Evolutionary conservation across 2,329 filamentous ascomycete species (phyloP).

Genomic region (Colletotrichum sp.): DNA sequence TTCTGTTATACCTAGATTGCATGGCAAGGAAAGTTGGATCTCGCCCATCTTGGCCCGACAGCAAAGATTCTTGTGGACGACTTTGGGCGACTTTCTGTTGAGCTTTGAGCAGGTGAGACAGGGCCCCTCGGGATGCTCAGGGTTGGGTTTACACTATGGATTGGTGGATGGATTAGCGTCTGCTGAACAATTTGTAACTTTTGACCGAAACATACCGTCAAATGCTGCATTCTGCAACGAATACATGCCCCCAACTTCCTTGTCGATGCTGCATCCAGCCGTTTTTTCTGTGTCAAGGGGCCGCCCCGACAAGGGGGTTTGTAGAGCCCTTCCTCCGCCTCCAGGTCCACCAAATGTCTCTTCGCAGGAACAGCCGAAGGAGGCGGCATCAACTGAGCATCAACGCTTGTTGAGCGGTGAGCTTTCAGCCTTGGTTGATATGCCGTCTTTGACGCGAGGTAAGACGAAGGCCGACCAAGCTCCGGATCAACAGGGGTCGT

Average conservation of each 20-base stretch:
- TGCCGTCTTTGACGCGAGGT: not conserved
- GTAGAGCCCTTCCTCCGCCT: not conserved
- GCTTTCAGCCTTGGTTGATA: not conserved
- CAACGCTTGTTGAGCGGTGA: not conserved
- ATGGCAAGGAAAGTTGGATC: conserved; percentile 34
- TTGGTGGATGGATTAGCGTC: not conserved
- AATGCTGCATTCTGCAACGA: conserved; percentile 48
- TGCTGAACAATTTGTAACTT: not conserved
- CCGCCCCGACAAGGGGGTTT: not conserved
- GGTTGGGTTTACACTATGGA: conserved; percentile 41
- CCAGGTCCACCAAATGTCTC: not conserved
- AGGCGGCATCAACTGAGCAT: not conserved
- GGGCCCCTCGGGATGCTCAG: conserved; percentile 29
- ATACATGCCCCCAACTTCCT: conserved; percentile 44
- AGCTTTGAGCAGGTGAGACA: conserved; percentile 46
- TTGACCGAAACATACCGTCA: conserved; percentile 38
- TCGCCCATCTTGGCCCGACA: conserved; percentile 47
- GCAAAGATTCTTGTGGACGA: conserved; percentile 50
- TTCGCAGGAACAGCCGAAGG: not conserved
- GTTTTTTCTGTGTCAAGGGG: conserved; percentile 16
- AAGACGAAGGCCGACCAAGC: not conserved
- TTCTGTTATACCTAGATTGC: conserved; percentile 49
- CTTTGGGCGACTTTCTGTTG: conserved; percentile 45
- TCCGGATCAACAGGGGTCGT: not conserved
- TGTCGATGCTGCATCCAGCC: conserved; percentile 37